phyloP scores from a whole-genome alignment of 495 filamentous ascomycete genomes.

The Parathielavia hyrcaniae region DNA sequence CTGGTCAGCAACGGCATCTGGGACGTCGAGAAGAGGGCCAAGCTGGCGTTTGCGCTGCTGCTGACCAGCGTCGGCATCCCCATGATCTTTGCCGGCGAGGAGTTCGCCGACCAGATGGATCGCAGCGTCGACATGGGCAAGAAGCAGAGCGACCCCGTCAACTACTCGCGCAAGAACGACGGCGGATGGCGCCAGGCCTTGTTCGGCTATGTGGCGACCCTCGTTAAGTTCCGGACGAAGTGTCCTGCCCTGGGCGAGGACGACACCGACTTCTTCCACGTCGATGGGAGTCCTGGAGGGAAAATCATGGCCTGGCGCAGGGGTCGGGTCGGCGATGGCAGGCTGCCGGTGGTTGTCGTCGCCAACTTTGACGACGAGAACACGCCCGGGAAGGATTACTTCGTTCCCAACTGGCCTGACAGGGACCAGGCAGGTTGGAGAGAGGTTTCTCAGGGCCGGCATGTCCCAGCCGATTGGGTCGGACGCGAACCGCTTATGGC shows the following conservation, averaged over 20 bases:
- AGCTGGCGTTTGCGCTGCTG: slow-evolving; percentile 29
- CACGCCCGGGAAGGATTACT: slow-evolving; percentile 26
- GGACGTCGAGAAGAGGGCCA: slow-evolving; percentile 24
- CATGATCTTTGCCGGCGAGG: slow-evolving; percentile 36
- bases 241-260: slow-evolving; percentile 28
- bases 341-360: slow-evolving; percentile 26
- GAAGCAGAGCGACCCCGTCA: slow-evolving; percentile 34
- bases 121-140: slow-evolving; percentile 21
- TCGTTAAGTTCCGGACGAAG: slow-evolving; percentile 23
- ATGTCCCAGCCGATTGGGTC: slow-evolving; percentile 29
- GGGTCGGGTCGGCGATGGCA: slow-evolving; percentile 11
- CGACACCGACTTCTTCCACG: slow-evolving; percentile 30
- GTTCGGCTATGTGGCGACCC: slow-evolving; percentile 27
- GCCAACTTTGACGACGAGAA: slow-evolving; percentile 31
- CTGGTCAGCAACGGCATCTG: slow-evolving; percentile 21
- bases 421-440: slow-evolving; percentile 23
- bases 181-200: slow-evolving; percentile 25
- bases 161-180: slow-evolving; percentile 27
- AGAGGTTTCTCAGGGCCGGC: slow-evolving; percentile 26
- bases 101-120: slow-evolving; percentile 32
- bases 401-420: slow-evolving; percentile 27
- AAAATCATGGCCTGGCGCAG: slow-evolving; percentile 31
- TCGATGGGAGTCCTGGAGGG: slow-evolving; percentile 25
- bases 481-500: slow-evolving; percentile 27
- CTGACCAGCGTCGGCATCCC: slow-evolving; percentile 34